These are phyloP conservation scores for Baudoinia panamericana DNA, from an alignment of 495 filamentous ascomycete genomes.

Conservation along the genomic window DNA sequence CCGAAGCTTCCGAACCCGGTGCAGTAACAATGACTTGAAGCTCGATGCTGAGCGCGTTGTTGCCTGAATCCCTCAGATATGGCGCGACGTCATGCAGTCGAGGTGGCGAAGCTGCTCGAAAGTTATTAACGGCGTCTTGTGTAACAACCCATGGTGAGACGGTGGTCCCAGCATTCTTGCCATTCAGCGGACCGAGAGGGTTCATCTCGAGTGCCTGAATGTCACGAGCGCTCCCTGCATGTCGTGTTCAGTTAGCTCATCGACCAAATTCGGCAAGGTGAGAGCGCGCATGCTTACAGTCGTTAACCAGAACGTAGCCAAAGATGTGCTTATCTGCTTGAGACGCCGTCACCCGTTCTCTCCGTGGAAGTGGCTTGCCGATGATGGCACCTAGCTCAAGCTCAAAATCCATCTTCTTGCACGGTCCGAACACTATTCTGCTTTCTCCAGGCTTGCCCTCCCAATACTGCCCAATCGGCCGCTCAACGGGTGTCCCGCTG, in stretches of 20 bases:
- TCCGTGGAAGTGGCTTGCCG: constrained; percentile 14
- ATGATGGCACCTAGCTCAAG: constrained; percentile 23
- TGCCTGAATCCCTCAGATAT: constrained; percentile 9
- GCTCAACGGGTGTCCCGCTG: constrained; percentile 49
- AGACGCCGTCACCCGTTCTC: constrained; percentile 29
- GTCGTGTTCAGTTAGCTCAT: too few relatives aligned
- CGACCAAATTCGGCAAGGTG: too few relatives aligned
- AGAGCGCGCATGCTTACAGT: too few relatives aligned
- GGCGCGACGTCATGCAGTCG: background rate
- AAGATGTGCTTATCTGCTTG: constrained; percentile 67
- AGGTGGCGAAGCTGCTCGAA: constrained; percentile 6
- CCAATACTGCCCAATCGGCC: constrained; percentile 23
- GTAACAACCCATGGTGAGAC: constrained; percentile 26
- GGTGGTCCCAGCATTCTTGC: constrained; percentile 25
- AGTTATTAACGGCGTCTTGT: constrained; percentile 21
- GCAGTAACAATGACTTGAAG: constrained; percentile 5
- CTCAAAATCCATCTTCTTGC: constrained; percentile 25
- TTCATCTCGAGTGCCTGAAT: constrained; percentile 73
- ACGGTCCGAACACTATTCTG: constrained; percentile 19
- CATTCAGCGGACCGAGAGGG: constrained; percentile 25
- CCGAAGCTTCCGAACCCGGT: background rate
- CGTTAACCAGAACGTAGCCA: constrained; percentile 77
- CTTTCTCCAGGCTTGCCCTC: constrained; percentile 14
- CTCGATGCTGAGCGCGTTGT: constrained; percentile 9
- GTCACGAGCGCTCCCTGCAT: too few relatives aligned